Percentiles rank a stretch among this genome's conserved stretches.
These are phyloP conservation scores for Prinsepia uniflora DNA, from an alignment of 306 rosid species.

Conservation along the genomic window DNA sequence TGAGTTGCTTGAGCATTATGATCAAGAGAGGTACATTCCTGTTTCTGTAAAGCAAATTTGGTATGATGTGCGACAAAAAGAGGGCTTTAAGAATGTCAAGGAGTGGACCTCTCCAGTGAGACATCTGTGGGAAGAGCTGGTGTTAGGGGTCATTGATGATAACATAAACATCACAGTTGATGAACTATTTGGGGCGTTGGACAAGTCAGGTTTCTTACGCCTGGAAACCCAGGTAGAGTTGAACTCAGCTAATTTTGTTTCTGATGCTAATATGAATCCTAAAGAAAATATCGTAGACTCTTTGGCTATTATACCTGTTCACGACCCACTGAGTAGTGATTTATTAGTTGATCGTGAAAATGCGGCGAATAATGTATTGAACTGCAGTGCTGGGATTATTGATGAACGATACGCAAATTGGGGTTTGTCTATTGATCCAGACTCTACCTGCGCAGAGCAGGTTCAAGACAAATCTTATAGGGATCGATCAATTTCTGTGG, in stretches of 20 bases:
- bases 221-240: conserved; percentile 18
- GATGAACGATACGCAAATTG: conserved; percentile 10
- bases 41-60: conserved; percentile 79
- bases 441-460: neutral
- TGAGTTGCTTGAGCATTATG: conserved; percentile 59
- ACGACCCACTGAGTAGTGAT: neutral
- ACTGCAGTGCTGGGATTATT: neutral
- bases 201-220: conserved; percentile 28
- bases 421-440: conserved; percentile 6
- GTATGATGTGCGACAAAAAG: conserved; percentile 56
- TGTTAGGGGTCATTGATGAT: conserved; percentile 46
- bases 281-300: conserved; percentile 18
- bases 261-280: conserved; percentile 7
- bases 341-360: conserved; percentile 13
- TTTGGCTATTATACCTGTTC: conserved; percentile 13
- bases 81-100: conserved; percentile 35
- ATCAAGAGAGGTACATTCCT: conserved; percentile 32
- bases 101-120: conserved; percentile 64
- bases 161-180: conserved; percentile 32
- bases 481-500: conserved; percentile 14
- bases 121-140: conserved; percentile 54
- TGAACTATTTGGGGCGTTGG: conserved; percentile 32
- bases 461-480: conserved; percentile 18
- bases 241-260: conserved; percentile 25
- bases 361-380: neutral